A percentile compares a stretch with the other conserved stretches of the same genome.
These are phyloP conservation scores for Cytospora leucostoma DNA, from an alignment of 2,329 filamentous ascomycete genomes.

Conservation along the genomic window DNA sequence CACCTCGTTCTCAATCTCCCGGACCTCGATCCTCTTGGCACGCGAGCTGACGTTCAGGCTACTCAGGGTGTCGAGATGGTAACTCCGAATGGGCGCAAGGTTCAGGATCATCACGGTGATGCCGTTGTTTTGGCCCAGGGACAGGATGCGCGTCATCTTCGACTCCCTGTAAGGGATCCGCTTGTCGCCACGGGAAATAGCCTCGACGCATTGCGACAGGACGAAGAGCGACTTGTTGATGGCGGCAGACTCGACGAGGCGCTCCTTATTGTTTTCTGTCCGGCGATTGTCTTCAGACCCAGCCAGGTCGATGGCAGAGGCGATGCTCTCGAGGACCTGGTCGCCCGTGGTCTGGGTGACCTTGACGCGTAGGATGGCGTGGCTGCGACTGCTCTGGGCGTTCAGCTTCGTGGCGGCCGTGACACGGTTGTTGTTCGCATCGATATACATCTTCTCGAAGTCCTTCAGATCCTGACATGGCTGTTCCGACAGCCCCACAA, in stretches of 20 bases:
- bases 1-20: constrained; percentile 93
- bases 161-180: constrained; percentile 92
- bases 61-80: constrained; percentile 90
- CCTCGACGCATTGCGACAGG: constrained; percentile 91
- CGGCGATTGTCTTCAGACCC: constrained; percentile 94
- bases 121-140: constrained; percentile 90
- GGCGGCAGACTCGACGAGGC: constrained; percentile 90
- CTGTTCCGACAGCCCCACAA: constrained; percentile 82
- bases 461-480: constrained; percentile 83
- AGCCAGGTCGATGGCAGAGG: constrained; percentile 90
- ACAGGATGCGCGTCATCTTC: constrained; percentile 95
- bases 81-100: constrained; percentile 85
- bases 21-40: constrained; percentile 93
- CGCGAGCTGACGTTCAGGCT: constrained; percentile 93
- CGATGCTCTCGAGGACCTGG: constrained; percentile 73
- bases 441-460: constrained; percentile 86
- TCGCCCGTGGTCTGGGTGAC: constrained; percentile 74
- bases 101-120: constrained; percentile 97
- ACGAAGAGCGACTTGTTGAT: constrained; percentile 99
- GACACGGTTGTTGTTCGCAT: constrained; percentile 86
- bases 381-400: constrained; percentile 84
- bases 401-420: constrained; percentile 92
- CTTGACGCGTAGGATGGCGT: constrained; percentile 89
- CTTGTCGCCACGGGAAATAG: constrained; percentile 73
- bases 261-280: constrained; percentile 90